These are phyloP conservation scores for Xylaria longipes DNA, from an alignment of 495 filamentous ascomycete species.

Conservation along the genomic window DNA sequence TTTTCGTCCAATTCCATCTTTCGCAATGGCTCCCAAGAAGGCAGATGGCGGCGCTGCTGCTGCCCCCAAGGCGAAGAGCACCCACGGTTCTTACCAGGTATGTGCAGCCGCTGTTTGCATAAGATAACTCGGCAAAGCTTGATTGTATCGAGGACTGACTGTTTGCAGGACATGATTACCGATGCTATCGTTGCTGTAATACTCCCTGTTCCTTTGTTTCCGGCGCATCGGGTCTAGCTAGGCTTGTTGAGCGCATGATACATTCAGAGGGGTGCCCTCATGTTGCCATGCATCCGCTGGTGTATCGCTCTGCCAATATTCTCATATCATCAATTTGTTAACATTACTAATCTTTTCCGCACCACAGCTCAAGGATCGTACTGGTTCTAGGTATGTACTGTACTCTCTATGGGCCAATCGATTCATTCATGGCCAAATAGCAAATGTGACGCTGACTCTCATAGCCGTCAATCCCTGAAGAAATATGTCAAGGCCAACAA, in stretches of 20 bases:
- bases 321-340: conserved; percentile 29
- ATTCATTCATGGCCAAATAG: background rate
- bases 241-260: conserved; percentile 33
- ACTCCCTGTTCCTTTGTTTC: conserved; percentile 49
- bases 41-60: conserved; percentile 44
- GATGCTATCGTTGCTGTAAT: conserved; percentile 70
- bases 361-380: conserved; percentile 68
- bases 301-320: conserved; percentile 1
- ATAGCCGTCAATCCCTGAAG: conserved; percentile 93
- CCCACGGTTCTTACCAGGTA: conserved; percentile 64
- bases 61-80: conserved; percentile 63
- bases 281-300: conserved; percentile 26
- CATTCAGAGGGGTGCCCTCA: conserved; percentile 29
- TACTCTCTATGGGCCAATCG: conserved; percentile 6
- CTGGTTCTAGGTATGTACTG: conserved; percentile 65
- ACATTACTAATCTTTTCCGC: conserved; percentile 52
- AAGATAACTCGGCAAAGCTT: conserved; percentile 20
- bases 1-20: conserved; percentile 27
- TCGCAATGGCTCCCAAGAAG: conserved; percentile 72
- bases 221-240: conserved; percentile 41
- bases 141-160: conserved; percentile 49
- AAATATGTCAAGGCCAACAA: conserved; percentile 98
- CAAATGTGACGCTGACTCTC: conserved; percentile 42
- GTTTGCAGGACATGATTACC: conserved; percentile 67
- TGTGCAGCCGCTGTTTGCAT: conserved; percentile 43